phyloP scores from a whole-genome alignment of 306 rosid species.

The Cicer arietinum region DNA sequence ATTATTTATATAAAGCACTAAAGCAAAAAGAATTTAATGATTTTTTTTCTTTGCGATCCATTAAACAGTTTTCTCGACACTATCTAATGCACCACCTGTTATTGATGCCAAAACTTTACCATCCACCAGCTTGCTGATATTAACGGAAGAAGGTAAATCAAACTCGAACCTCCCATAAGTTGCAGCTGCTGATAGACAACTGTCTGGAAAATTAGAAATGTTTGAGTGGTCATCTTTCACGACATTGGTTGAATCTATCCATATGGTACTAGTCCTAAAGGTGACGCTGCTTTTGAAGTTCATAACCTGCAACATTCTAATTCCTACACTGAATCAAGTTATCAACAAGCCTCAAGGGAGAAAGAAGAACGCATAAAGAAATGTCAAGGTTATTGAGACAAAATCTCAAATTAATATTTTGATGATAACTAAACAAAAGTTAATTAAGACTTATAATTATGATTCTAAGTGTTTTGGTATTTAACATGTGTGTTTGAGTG shows the following conservation, averaged over 20 bases:
- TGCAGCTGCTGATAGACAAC: constrained; percentile 46
- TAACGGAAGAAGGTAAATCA: constrained; percentile 43
- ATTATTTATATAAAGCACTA: background rate
- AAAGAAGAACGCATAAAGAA: constrained; percentile 80
- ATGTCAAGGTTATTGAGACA: constrained; percentile 48
- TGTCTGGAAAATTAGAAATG: constrained; percentile 60
- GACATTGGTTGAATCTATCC: constrained; percentile 70
- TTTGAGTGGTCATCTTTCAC: constrained; percentile 83
- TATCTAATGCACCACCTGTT: constrained; percentile 64
- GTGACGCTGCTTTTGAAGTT: constrained; percentile 9
- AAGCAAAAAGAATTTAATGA: background rate
- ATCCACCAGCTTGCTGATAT: constrained; percentile 42
- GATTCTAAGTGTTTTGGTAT: no score
- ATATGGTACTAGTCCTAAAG: background rate
- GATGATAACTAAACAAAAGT: no score
- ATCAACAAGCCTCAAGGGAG: constrained; percentile 71
- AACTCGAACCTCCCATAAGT: constrained; percentile 43
- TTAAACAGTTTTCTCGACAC: constrained; percentile 75
- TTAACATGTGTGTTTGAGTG: no score
- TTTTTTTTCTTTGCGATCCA: constrained; percentile 32
- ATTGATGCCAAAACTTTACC: constrained; percentile 53
- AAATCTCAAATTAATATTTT: no score
- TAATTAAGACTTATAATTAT: no score
- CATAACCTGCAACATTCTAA: constrained; percentile 48
- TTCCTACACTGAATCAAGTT: constrained; percentile 65